These are phyloP conservation scores for Lactarius sp. DNA, from an alignment of 768 basidiomycete species.

Conservation along the genomic window DNA sequence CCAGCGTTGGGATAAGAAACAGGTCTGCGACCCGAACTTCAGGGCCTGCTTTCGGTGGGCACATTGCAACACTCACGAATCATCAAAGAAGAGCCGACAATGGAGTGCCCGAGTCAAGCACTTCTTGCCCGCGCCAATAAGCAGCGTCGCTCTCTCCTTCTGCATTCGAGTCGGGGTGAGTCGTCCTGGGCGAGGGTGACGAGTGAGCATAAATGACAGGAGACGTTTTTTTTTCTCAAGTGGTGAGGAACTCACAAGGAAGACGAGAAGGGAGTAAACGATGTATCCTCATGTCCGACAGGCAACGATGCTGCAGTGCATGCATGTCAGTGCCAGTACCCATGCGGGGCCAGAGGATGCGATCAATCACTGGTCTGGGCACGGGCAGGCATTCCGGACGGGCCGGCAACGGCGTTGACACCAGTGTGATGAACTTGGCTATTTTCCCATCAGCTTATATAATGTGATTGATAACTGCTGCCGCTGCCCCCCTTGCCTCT, in stretches of 20 bases:
- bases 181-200: background rate
- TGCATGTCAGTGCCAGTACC: too few species aligned
- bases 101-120: background rate
- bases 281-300: conserved; percentile 9
- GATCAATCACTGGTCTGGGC: too few species aligned
- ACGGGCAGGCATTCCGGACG: too few species aligned
- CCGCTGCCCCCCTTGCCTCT: too few species aligned
- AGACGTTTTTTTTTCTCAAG: background rate
- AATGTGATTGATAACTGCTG: too few species aligned
- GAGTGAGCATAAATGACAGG: background rate
- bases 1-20: conserved; percentile 1
- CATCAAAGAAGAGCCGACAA: background rate
- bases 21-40: background rate
- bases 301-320: background rate
- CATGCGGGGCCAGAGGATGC: background rate
- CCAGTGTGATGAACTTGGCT: too few species aligned
- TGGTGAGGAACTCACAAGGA: background rate
- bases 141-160: background rate
- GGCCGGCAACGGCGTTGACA: too few species aligned
- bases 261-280: conserved; percentile 5
- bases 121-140: background rate
- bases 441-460: too few species aligned
- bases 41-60: too few species aligned
- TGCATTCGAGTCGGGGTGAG: background rate
- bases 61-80: background rate